These are phyloP conservation scores for Dactylellina cionopaga DNA, from an alignment of 2,329 filamentous ascomycete genomes.

Conservation along the genomic window DNA sequence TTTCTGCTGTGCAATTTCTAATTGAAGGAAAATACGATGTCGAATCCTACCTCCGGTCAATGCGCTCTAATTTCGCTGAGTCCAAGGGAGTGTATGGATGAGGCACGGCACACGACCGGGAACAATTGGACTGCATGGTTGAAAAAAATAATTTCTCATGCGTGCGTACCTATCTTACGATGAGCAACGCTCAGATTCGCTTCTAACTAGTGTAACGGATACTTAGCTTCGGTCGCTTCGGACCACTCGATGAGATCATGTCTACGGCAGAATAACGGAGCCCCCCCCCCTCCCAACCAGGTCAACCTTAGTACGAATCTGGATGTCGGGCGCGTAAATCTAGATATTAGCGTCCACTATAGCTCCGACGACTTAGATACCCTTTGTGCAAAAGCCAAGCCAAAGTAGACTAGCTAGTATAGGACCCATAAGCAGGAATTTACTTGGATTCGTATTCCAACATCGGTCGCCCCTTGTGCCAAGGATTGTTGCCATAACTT, in stretches of 20 bases:
- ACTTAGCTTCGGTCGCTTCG: slow-evolving; percentile 35
- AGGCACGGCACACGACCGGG: slow-evolving; percentile 35
- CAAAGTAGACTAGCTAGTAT: no score
- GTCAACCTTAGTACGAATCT: slow-evolving; percentile 37
- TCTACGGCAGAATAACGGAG: slow-evolving; percentile 29
- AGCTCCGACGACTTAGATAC: slow-evolving; percentile 14
- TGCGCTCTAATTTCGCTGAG: slow-evolving; percentile 37
- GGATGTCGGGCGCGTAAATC: slow-evolving; percentile 42
- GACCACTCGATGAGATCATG: slow-evolving; percentile 47
- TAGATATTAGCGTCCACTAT: slow-evolving; percentile 20
- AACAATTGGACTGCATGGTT: slow-evolving; percentile 23
- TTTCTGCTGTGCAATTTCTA: slow-evolving; percentile 31
- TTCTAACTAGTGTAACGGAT: slow-evolving; percentile 46
- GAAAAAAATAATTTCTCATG: slow-evolving; percentile 1
- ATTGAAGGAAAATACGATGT: slow-evolving; percentile 16
- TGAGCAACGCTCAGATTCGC: slow-evolving; percentile 29
- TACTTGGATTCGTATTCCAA: slow-evolving; percentile 31
- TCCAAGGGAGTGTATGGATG: slow-evolving; percentile 1
- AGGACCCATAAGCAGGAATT: no score
- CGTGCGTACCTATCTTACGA: neutral
- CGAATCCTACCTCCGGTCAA: slow-evolving; percentile 33
- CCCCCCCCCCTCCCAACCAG: neutral
- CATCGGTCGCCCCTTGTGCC: slow-evolving; percentile 31
- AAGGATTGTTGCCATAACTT: slow-evolving; percentile 36
- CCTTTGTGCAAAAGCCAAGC: no score